A percentile compares a stretch with the other conserved stretches of the same genome.
These are phyloP conservation scores for Coemansia reversa DNA, from an alignment of 192 early-diverging fungal species.

Conservation along the genomic window DNA sequence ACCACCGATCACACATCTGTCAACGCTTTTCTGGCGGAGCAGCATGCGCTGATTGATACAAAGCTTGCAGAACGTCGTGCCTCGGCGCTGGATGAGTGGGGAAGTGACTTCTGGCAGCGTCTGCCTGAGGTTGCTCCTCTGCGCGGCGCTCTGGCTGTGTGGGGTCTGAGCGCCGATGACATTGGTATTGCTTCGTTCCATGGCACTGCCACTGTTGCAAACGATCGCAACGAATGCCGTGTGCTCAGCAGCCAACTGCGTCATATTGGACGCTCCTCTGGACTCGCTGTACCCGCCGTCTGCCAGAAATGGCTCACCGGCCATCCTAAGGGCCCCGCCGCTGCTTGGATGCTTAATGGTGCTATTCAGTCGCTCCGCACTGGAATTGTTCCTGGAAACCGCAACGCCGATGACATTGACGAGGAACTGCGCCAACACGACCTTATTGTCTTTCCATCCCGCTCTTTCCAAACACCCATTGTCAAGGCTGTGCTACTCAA, in stretches of 20 bases:
- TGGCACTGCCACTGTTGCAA: slow-evolving; percentile 90
- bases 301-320: slow-evolving; percentile 95
- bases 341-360: slow-evolving; percentile 96
- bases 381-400: slow-evolving; percentile 91
- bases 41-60: background rate
- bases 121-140: slow-evolving; percentile 77
- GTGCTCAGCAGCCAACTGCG: slow-evolving; percentile 82
- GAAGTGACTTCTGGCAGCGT: slow-evolving; percentile 76
- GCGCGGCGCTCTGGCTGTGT: slow-evolving; percentile 83
- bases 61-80: slow-evolving; percentile 58
- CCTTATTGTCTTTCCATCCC: slow-evolving; percentile 78
- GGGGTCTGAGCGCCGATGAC: slow-evolving; percentile 88
- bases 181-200: slow-evolving; percentile 95
- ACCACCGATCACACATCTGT: background rate
- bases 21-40: background rate
- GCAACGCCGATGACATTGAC: slow-evolving; percentile 61
- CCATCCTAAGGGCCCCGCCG: slow-evolving; percentile 93
- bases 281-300: slow-evolving; percentile 74
- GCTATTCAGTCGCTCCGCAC: slow-evolving; percentile 80
- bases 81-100: slow-evolving; percentile 75
- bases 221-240: slow-evolving; percentile 92
- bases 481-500: slow-evolving; percentile 69
- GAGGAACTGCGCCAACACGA: slow-evolving; percentile 68
- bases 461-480: slow-evolving; percentile 57
- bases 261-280: slow-evolving; percentile 82